Evolutionary conservation across 768 basidiomycete genomes (phyloP), one percentile per base, ranked within the genome.

Genomic region (Tricholoma sp.): DNA sequence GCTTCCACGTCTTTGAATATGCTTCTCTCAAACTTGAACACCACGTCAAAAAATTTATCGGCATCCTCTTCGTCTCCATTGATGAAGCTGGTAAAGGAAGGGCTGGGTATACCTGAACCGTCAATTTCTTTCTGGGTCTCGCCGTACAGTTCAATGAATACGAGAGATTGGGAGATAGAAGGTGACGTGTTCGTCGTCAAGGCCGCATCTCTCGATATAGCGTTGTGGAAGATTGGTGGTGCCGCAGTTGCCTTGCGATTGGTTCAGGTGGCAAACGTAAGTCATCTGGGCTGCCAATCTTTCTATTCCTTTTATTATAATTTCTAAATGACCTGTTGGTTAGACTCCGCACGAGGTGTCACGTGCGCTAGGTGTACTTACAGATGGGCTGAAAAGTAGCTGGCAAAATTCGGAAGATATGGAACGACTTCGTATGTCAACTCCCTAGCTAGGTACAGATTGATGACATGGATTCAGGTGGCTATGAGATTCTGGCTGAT

Each of bases 361-460:
- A 0, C 75, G 86, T 13, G 80, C 91, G 0, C 69, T 94, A 6
- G 74, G 84, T 3, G 82, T 94, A 28, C 69, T 96, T 18, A 80
- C 83, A 8, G 92, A 95, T 62, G 83, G 88, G 2, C 68, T 97
- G 45, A 83, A 83, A 60, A 86, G 89, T 61, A 90, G 84, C 62
- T 98, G 95, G 95, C 83, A 91, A 63, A 93, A 92, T 64, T 94
- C 91, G 34, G 94, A 95, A 66, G 95, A 97, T 62, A 93, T 95
- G 87, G 94, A 96, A 66, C 78, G 87, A 33, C 72, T 94, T 53
- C 84, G 93, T 94, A 62, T 64, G 88, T 76, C 11, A 12, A 39
- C 52, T n/a, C n/a, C 47, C 8, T 11, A 15, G 24, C 8, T 47
- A 9, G 6, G 8, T n/a, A n/a, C 13, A 31, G 3, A n/a, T n/a